Percentiles rank a stretch among this genome's conserved stretches.
These are phyloP conservation scores for Amborella trichopoda DNA, from an alignment of 164 flowering plant genomes.

Conservation along the genomic window DNA sequence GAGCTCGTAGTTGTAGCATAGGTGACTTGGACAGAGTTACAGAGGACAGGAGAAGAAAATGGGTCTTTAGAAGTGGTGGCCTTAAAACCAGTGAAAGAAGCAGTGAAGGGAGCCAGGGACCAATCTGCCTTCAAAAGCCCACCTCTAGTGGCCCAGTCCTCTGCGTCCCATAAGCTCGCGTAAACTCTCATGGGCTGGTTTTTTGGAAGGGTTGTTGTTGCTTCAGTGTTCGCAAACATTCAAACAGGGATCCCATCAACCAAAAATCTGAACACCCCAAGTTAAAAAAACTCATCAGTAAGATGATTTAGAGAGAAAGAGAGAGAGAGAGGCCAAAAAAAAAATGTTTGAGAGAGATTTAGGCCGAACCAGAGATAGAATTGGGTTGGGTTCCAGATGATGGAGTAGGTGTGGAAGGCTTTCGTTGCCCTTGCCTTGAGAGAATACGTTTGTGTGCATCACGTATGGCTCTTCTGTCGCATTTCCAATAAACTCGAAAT, in stretches of 20 bases:
- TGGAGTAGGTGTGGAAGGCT: slow-evolving; percentile 9
- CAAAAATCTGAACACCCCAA: slow-evolving; percentile 23
- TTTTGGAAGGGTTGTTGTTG: slow-evolving; percentile 20
- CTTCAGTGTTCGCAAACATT: slow-evolving; percentile 22
- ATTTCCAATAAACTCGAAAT: slow-evolving; percentile 8
- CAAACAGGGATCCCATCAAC: slow-evolving; percentile 31
- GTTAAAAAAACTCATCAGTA: no score
- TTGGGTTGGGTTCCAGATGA: slow-evolving; percentile 9
- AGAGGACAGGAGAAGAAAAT: no score
- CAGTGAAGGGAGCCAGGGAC: slow-evolving; percentile 32
- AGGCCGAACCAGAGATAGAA: slow-evolving; percentile 7
- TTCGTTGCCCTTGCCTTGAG: slow-evolving; percentile 7
- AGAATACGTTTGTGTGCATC: slow-evolving; percentile 6
- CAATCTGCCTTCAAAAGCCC: slow-evolving; percentile 10
- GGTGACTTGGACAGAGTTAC: no score
- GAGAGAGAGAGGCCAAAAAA: no score
- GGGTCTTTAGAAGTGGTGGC: no score
- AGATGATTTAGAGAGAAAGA: no score
- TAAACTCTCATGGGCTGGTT: slow-evolving; percentile 30
- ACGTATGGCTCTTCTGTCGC: slow-evolving; percentile 5
- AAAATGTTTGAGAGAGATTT: neutral
- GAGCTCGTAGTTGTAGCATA: no score
- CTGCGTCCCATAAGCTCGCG: slow-evolving; percentile 17
- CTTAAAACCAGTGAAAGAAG: slow-evolving; percentile 23
- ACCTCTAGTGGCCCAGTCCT: slow-evolving; percentile 7